A percentile compares a stretch with the other conserved stretches of the same genome.
Conservation (phyloP, 2,329 filamentous ascomycete genomes). For the Venturia effusa region DNA sequence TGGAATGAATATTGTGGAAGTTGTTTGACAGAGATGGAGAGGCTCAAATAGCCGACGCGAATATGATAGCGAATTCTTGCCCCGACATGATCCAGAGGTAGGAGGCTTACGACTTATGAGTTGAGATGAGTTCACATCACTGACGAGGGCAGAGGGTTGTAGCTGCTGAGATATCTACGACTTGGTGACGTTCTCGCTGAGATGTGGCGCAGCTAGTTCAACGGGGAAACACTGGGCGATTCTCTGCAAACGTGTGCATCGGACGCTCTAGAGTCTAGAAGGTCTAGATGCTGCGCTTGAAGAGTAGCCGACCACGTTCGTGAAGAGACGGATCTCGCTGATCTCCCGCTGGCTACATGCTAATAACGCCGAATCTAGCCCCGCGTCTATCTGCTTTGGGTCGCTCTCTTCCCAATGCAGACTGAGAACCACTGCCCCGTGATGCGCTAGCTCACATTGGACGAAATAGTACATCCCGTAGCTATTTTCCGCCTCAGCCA, state of each 20-base stretch:
- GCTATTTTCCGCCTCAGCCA: not conserved
- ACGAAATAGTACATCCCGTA: not conserved
- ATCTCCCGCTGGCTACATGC: not conserved
- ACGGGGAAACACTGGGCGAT: not conserved
- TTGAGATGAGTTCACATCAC: not conserved
- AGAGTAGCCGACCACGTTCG: too few species aligned
- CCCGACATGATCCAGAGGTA: not conserved
- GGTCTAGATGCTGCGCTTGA: too few species aligned
- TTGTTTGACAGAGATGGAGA: conserved; percentile 29
- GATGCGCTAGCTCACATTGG: not conserved
- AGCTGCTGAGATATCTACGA: not conserved
- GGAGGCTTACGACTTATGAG: too few species aligned
- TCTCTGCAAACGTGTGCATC: too few species aligned
- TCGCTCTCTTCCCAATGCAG: not conserved
- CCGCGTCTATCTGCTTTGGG: not conserved
- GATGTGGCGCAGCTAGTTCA: not conserved
- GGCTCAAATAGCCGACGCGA: not conserved
- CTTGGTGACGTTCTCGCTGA: not conserved
- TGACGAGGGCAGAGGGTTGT: too few species aligned
- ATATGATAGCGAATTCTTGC: not conserved
- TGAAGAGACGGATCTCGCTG: too few species aligned
- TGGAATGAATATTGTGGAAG: conserved; percentile 53
- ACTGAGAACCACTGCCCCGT: not conserved
- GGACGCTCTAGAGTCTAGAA: too few species aligned
- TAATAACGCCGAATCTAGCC: not conserved